A percentile compares a stretch with the other conserved stretches of the same genome.
Conservation (phyloP, 1,139 yeast species). For the Kurtzmaniella quercitrusa region DNA sequence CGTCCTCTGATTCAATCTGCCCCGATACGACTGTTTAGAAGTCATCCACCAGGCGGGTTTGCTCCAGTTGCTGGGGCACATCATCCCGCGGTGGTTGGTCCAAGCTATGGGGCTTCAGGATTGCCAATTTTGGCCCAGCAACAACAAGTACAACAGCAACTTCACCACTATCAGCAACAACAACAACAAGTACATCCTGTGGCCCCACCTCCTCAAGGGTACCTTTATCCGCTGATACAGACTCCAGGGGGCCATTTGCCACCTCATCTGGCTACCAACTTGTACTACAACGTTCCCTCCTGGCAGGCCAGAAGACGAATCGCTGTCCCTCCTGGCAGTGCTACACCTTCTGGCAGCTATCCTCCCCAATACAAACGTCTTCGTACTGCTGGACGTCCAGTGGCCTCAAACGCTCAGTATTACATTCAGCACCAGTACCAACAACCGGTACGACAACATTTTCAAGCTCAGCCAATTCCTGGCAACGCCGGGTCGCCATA, state of each 20-base stretch:
- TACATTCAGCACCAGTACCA: neutral
- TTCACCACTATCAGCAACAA: conserved; percentile 4
- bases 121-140: conserved; percentile 1
- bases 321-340: conserved; percentile 1
- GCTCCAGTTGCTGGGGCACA: neutral
- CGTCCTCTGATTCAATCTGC: conserved; percentile 41
- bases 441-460: neutral
- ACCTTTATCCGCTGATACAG: neutral
- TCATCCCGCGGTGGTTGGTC: neutral
- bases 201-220: neutral
- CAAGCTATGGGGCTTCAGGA: neutral
- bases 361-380: neutral
- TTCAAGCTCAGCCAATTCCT: neutral
- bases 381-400: neutral
- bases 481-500: neutral
- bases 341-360: neutral
- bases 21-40: conserved; percentile 27
- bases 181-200: conserved; percentile 2
- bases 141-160: conserved; percentile 3
- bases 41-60: conserved; percentile 3
- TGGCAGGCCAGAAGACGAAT: conserved; percentile 2
- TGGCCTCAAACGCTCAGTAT: neutral
- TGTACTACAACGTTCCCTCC: neutral
- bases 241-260: neutral
- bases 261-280: neutral